Evolutionary conservation across 2,329 filamentous ascomycete genomes (phyloP).

Genomic region (Leptographium radiaticola): DNA sequence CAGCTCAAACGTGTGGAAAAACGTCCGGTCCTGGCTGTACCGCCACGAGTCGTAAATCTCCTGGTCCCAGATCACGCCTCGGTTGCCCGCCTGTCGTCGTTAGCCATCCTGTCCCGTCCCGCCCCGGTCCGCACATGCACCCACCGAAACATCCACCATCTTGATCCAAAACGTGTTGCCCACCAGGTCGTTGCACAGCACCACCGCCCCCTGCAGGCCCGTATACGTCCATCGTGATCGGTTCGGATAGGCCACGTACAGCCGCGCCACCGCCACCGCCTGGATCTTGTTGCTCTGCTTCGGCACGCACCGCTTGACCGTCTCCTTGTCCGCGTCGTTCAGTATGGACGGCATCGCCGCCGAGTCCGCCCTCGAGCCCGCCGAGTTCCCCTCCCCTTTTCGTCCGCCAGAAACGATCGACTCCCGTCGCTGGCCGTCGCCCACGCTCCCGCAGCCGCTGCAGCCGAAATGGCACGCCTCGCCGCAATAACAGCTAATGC

Average conservation of each 20-base stretch:
- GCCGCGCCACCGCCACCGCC: constrained; percentile 80
- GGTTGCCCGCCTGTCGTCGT: constrained; percentile 37
- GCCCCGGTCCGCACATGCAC: constrained; percentile 15
- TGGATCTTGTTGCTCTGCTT: constrained; percentile 96
- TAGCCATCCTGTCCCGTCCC: constrained; percentile 1
- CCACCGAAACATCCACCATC: constrained; percentile 87
- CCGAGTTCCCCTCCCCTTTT: too few relatives aligned
- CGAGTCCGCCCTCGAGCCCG: too few relatives aligned
- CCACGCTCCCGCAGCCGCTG: too few relatives aligned
- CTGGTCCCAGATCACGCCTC: constrained; percentile 91
- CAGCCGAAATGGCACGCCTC: too few relatives aligned
- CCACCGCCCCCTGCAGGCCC: constrained; percentile 79
- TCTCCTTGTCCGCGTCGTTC: constrained; percentile 89
- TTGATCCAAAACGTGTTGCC: constrained; percentile 97
- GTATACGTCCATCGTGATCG: constrained; percentile 84
- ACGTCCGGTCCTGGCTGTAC: constrained; percentile 94
- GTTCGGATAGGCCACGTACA: constrained; percentile 88
- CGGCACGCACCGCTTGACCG: constrained; percentile 84
- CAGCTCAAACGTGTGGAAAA: constrained; percentile 95
- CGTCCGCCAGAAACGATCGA: not conserved
- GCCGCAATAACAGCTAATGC: too few relatives aligned
- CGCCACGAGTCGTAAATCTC: constrained; percentile 91
- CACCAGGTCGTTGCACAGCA: constrained; percentile 85
- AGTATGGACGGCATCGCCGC: constrained; percentile 51
- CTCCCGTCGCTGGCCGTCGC: too few relatives aligned